Evolutionary conservation across 75 land plant species (phyloP).

Genomic region (Larix kaempferi): DNA sequence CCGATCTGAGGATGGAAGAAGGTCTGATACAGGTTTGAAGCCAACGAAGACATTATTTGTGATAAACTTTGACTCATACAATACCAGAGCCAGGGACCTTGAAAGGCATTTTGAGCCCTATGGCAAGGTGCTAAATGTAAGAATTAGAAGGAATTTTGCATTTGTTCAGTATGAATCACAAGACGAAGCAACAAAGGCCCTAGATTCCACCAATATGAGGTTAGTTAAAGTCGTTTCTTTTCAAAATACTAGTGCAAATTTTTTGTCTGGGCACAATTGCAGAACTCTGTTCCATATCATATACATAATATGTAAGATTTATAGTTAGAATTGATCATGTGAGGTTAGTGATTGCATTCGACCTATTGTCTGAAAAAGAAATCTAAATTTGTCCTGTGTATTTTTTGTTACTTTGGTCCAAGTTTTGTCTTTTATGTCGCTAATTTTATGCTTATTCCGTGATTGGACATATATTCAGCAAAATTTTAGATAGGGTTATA

Average conservation of each 20-base stretch:
- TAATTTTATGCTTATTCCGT: neutral
- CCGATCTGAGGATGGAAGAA: conserved; percentile 37
- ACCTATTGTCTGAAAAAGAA: too few species aligned
- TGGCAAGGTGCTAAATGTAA: conserved; percentile 51
- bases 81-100: conserved; percentile 38
- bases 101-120: conserved; percentile 55
- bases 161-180: conserved; percentile 49
- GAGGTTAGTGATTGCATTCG: too few species aligned
- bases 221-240: neutral
- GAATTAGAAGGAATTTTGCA: conserved; percentile 57
- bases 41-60: conserved; percentile 56
- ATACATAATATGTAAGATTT: too few species aligned
- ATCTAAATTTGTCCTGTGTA: too few species aligned
- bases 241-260: too few species aligned
- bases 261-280: too few species aligned
- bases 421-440: neutral
- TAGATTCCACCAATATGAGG: conserved; percentile 51
- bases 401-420: too few species aligned
- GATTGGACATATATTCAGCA: conserved; percentile 23
- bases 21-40: conserved; percentile 32
- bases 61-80: conserved; percentile 46
- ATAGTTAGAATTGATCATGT: too few species aligned
- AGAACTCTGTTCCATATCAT: too few species aligned
- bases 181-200: conserved; percentile 51
- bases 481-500: conserved; percentile 46